A percentile compares a stretch with the other conserved stretches of the same genome.
Conservation (phyloP, 805 yeast genomes). For the Wickerhamiella siamensis region DNA sequence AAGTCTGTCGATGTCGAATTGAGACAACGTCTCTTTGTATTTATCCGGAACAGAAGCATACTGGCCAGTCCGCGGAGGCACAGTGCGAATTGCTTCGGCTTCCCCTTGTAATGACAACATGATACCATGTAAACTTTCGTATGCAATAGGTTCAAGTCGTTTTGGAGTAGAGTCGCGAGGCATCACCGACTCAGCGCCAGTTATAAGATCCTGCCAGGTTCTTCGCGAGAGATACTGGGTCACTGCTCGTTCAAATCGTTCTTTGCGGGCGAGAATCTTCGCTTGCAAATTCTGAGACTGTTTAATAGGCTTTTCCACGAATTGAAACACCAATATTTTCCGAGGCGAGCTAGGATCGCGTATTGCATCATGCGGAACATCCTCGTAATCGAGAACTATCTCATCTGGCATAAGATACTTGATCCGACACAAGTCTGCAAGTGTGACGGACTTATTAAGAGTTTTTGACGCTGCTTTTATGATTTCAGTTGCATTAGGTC, state of each 20-base stretch:
- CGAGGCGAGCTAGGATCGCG: constrained; percentile 22
- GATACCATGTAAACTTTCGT: constrained; percentile 1
- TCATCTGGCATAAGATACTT: constrained; percentile 52
- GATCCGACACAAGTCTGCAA: constrained; percentile 50
- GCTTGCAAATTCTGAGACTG: constrained; percentile 3
- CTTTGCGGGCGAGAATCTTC: constrained; percentile 9
- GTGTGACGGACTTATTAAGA: constrained; percentile 26
- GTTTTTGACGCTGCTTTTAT: constrained; percentile 33
- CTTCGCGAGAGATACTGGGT: constrained; percentile 3
- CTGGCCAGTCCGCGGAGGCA: constrained; percentile 17
- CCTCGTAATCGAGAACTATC: constrained; percentile 58
- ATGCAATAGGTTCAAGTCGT: not conserved
- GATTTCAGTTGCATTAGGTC: constrained; percentile 13
- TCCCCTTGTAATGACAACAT: constrained; percentile 26
- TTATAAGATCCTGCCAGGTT: constrained; percentile 2
- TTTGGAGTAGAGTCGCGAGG: not conserved
- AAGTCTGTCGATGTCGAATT: constrained; percentile 37
- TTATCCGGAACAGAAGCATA: constrained; percentile 16
- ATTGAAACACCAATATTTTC: constrained; percentile 59
- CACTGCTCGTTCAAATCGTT: constrained; percentile 9
- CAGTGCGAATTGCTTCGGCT: constrained; percentile 48
- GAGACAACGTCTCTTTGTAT: constrained; percentile 32
- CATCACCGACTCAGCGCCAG: not conserved
- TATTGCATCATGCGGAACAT: constrained; percentile 37
- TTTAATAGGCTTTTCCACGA: constrained; percentile 43